Base-by-base conservation (phyloP, 768 basidiomycete genomes). In the Amanita jacksonii region DNA sequence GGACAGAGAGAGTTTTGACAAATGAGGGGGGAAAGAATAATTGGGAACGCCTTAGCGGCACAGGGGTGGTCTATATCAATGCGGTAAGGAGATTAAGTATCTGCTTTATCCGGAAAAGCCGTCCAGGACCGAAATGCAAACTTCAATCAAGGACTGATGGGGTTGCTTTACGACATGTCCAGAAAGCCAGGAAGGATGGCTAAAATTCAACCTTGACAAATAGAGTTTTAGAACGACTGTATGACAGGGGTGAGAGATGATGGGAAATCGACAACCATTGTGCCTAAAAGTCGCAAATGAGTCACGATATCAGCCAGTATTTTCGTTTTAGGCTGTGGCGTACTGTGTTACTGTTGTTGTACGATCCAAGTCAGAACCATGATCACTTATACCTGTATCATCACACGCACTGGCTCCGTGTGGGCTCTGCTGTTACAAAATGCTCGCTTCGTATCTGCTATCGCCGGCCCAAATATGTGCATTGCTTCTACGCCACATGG, bases 221-320 rank as follows among this genome's bases (percentile, higher is more conserved):
- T 66, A 73, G 65, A 69, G 68, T 71, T 72, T 73, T 73, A 68
- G 64, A 61, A 65, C 44, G 44, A 65, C 61, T 54, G 54, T 57
- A 59, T 54, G 52, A 57, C 57, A 65, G 64, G 64, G 63, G 55
- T 49, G 57, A 49, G 41, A 30, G 46, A 46, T 51, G 46, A 56
- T 45, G 58, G 64, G 66, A 52, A 62, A 67, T 62, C 38, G 38
- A 43, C 30, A n/a, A n/a, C n/a, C n/a, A 28, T 41, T 38, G 59
- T 63, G 55, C 60, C 58, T 58, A 56, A 54, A 47, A 51, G 47
- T 10, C 13, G n/a, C n/a, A n/a, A n/a, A n/a, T n/a, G n/a, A n/a
- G n/a, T n/a, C n/a, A n/a, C n/a, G n/a, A n/a, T n/a, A n/a, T n/a
- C n/a, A n/a, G n/a, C 27, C 6, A 12, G 27, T 28, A 12, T 28